Base-by-base conservation (phyloP, 2,329 filamentous ascomycete species). In the Xylariomycetidae sp. region DNA sequence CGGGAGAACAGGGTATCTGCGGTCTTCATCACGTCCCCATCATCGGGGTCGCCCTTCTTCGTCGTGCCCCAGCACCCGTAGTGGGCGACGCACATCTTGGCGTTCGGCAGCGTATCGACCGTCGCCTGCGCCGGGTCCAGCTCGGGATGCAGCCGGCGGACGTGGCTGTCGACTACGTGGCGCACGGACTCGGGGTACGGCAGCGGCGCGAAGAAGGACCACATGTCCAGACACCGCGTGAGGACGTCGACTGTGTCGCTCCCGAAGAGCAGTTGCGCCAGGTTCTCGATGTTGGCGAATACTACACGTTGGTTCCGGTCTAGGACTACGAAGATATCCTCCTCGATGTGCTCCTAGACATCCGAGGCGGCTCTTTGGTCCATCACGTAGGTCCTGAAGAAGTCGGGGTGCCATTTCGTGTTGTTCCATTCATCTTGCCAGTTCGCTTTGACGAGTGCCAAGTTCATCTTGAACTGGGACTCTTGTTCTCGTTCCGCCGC, bases 31-130 rank as follows among this genome's bases (percentile, higher is more conserved):
- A 41, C n/a, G 3, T 25, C 14, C 14, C n/a, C 13, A 4, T 41
- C 41, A n/a, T 44, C 9, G 2, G 27, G 35, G 16, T 40, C 30
- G 6, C 34, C 33, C 12, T 15, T 16, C 14, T 13, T 7, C 6
- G 38, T 18, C n/a, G n/a, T n/a, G n/a, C n/a, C n/a, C 42, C 45
- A 48, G 23, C 40, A 42, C 16, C 45, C 42, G 22, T 44, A 48
- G 31, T 44, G 45, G 4, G 36, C 41, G 3, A 46, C 41, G 15
- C 33, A 38, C 34, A 42, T 46, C 29, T 39, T 38, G 6, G 42
- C 43, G 17, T 43, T 43, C 9, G 36, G 25, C 6, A 42, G 38
- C 3, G 15, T 25, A 12, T 38, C 42, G 7, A 45, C 33, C 4
- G 34, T 44, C 10, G 40, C 45, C 28, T 34, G 27, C 3, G 34